phyloP scores from a whole-genome alignment of 192 early-diverging fungal species.

The Coemansia sp. region DNA sequence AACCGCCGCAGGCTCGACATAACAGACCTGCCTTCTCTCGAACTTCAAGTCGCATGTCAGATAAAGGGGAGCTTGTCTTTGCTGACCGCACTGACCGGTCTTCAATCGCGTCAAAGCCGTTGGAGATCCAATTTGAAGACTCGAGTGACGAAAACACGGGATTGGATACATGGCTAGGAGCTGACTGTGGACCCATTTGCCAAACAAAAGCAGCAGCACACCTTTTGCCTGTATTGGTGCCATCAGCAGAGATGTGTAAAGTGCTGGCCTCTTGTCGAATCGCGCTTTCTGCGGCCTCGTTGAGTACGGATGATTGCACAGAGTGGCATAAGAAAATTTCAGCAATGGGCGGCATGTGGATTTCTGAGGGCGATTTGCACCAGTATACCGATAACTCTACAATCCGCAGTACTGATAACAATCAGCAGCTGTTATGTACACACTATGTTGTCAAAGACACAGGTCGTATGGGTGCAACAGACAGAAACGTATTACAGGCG shows the following conservation, averaged over 20 bases:
- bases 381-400: background rate
- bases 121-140: background rate
- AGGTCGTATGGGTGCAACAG: slow-evolving; percentile 4
- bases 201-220: background rate
- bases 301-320: slow-evolving; percentile 16
- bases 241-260: background rate
- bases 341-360: slow-evolving; percentile 16
- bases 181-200: background rate
- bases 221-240: slow-evolving; percentile 4
- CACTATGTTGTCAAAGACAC: slow-evolving; percentile 35
- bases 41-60: background rate
- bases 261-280: slow-evolving; percentile 24
- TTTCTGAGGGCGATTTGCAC: background rate
- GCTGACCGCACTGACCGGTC: background rate
- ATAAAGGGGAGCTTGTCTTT: background rate
- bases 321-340: slow-evolving; percentile 23
- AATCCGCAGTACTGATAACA: background rate
- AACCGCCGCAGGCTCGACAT: background rate
- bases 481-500: background rate
- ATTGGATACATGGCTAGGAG: background rate
- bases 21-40: background rate
- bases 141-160: background rate
- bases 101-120: background rate
- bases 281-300: slow-evolving; percentile 23
- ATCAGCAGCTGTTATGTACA: slow-evolving; percentile 12